These are phyloP conservation scores for Linnemannia exigua DNA, from an alignment of 192 early-diverging fungal species.

Conservation along the genomic window DNA sequence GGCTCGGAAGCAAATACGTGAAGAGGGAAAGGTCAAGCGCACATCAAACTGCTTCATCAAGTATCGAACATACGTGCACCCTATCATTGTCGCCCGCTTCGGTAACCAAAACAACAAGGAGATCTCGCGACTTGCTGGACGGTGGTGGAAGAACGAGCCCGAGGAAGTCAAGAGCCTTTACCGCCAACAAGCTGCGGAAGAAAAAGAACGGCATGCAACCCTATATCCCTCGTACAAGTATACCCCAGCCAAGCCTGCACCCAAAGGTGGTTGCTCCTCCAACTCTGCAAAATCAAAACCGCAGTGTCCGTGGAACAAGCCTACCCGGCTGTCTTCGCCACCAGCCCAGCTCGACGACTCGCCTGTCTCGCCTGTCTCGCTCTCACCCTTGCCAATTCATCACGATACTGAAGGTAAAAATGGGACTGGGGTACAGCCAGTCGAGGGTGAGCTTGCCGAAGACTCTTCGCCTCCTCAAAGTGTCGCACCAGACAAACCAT, in stretches of 20 bases:
- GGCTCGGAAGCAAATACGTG: slow-evolving; percentile 23
- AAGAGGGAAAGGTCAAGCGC: slow-evolving; percentile 40
- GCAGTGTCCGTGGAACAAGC: background rate
- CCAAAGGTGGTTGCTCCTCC: background rate
- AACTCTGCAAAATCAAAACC: background rate
- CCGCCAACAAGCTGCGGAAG: slow-evolving; percentile 58
- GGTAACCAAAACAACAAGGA: slow-evolving; percentile 67
- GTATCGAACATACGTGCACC: slow-evolving; percentile 69
- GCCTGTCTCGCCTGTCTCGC: background rate
- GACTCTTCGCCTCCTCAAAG: background rate
- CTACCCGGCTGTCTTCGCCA: background rate
- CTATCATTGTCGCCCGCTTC: slow-evolving; percentile 59
- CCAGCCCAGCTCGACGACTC: background rate
- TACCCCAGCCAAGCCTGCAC: slow-evolving; percentile 31
- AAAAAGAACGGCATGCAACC: slow-evolving; percentile 60
- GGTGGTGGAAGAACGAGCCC: slow-evolving; percentile 63
- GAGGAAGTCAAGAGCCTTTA: slow-evolving; percentile 64
- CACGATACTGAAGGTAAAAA: background rate
- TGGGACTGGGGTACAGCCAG: background rate
- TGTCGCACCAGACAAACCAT: background rate
- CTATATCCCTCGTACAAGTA: slow-evolving; percentile 64
- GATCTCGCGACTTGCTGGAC: slow-evolving; percentile 67
- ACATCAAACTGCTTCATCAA: slow-evolving; percentile 66
- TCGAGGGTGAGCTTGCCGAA: background rate
- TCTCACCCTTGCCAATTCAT: background rate